Conservation (phyloP, 768 basidiomycete species). For the Leccinum variicolor region DNA sequence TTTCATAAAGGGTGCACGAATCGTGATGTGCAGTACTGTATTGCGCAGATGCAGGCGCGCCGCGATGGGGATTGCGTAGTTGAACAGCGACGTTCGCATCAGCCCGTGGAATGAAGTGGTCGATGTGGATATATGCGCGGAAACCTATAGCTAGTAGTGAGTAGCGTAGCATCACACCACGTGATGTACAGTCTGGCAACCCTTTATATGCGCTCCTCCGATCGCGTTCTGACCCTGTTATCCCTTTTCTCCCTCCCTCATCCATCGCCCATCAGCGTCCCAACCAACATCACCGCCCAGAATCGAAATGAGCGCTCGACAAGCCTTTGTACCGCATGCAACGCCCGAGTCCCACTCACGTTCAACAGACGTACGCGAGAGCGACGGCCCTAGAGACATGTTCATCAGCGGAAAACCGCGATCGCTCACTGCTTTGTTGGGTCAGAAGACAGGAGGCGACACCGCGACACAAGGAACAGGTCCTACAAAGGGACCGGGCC, state of each 20-base stretch:
- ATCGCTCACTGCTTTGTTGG: constrained; percentile 22
- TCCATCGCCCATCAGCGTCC: neutral
- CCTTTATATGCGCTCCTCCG: constrained; percentile 2
- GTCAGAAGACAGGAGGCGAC: constrained; percentile 15
- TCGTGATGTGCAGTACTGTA: no score
- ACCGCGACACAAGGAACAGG: neutral
- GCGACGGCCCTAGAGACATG: constrained; percentile 7
- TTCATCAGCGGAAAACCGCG: constrained; percentile 13
- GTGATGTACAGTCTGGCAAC: neutral
- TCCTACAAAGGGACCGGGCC: constrained; percentile 3
- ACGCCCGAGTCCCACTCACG: constrained; percentile 9
- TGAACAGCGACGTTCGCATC: no score
- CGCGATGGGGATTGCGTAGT: no score
- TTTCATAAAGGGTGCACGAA: no score
- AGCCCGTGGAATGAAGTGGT: no score
- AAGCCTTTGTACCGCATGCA: constrained; percentile 23
- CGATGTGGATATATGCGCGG: no score
- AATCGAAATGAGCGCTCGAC: constrained; percentile 24
- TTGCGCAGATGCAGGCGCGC: no score
- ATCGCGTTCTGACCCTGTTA: neutral
- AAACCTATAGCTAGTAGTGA: no score
- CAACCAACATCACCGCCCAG: neutral
- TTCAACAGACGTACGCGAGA: neutral
- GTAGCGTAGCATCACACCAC: constrained; percentile 5
- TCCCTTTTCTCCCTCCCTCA: neutral